These are phyloP conservation scores for Scytalidium lignicola DNA, from an alignment of 2,329 filamentous ascomycete species.

Conservation along the genomic window DNA sequence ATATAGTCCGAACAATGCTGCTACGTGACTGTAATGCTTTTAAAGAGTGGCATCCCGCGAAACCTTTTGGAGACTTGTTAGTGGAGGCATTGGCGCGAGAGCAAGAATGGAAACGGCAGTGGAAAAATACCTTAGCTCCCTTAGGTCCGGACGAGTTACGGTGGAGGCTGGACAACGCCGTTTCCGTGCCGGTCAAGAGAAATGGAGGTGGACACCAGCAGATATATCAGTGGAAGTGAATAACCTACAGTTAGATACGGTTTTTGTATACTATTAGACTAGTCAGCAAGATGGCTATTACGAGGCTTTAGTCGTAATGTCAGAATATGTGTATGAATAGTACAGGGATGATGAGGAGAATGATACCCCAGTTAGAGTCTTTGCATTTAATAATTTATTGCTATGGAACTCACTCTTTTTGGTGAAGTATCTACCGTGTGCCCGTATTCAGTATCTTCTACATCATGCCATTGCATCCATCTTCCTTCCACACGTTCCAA, in stretches of 20 bases:
- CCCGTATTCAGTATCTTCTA: too few species aligned
- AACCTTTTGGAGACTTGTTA: slow-evolving; percentile 5
- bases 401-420: too few species aligned
- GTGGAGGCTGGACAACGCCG: not conserved
- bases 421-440: too few species aligned
- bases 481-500: too few species aligned
- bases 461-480: too few species aligned
- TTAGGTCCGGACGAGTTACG: not conserved
- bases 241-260: not conserved
- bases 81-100: slow-evolving; percentile 6
- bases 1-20: not conserved
- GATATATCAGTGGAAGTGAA: not conserved
- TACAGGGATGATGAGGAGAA: not conserved
- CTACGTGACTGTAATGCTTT: slow-evolving; percentile 1
- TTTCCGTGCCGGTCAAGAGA: not conserved
- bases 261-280: not conserved
- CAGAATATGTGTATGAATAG: not conserved
- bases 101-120: slow-evolving; percentile 6
- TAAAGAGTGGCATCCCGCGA: slow-evolving; percentile 1
- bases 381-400: not conserved
- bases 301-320: not conserved
- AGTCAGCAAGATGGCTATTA: not conserved
- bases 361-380: not conserved
- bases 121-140: not conserved
- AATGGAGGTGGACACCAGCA: not conserved